phyloP scores from a whole-genome alignment of 176 grass and related monocot species.

The Hordeum marinum region DNA sequence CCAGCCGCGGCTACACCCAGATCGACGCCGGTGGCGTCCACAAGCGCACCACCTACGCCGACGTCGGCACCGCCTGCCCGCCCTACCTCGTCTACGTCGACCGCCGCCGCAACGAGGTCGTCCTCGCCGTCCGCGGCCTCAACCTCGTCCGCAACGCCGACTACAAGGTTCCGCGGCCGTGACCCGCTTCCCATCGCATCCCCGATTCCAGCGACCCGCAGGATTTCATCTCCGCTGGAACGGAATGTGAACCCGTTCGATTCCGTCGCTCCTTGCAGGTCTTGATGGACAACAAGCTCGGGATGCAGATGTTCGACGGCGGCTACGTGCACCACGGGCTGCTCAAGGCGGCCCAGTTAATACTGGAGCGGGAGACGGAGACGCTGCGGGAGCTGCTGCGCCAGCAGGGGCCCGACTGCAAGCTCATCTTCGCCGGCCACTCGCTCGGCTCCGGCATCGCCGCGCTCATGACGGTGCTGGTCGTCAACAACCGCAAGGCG shows the following conservation, averaged over 20 bases:
- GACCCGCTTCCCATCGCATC: too few relatives aligned
- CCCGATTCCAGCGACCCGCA: neutral
- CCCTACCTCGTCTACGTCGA: slow-evolving; percentile 86
- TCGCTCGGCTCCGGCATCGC: slow-evolving; percentile 91
- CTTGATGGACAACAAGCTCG: slow-evolving; percentile 86
- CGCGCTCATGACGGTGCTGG: slow-evolving; percentile 77
- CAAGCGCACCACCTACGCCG: slow-evolving; percentile 50
- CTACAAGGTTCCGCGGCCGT: slow-evolving; percentile 53
- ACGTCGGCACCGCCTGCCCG: slow-evolving; percentile 55
- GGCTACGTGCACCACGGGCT: slow-evolving; percentile 91
- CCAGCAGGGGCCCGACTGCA: slow-evolving; percentile 48
- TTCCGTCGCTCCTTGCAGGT: slow-evolving; percentile 29
- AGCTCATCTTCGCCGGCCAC: slow-evolving; percentile 75
- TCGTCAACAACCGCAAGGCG: slow-evolving; percentile 64
- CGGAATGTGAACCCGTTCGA: neutral
- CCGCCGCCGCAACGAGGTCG: slow-evolving; percentile 48
- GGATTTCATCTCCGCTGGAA: neutral
- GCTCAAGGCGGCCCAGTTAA: slow-evolving; percentile 64
- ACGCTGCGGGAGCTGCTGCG: slow-evolving; percentile 43
- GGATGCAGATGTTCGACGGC: slow-evolving; percentile 92
- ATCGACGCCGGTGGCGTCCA: slow-evolving; percentile 29
- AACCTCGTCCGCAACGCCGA: slow-evolving; percentile 94
- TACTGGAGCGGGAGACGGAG: slow-evolving; percentile 63
- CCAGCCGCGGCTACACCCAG: slow-evolving; percentile 37
- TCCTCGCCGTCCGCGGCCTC: slow-evolving; percentile 88